Base-by-base conservation (phyloP, 495 filamentous ascomycete species). In the Aspergillus haitiensis region DNA sequence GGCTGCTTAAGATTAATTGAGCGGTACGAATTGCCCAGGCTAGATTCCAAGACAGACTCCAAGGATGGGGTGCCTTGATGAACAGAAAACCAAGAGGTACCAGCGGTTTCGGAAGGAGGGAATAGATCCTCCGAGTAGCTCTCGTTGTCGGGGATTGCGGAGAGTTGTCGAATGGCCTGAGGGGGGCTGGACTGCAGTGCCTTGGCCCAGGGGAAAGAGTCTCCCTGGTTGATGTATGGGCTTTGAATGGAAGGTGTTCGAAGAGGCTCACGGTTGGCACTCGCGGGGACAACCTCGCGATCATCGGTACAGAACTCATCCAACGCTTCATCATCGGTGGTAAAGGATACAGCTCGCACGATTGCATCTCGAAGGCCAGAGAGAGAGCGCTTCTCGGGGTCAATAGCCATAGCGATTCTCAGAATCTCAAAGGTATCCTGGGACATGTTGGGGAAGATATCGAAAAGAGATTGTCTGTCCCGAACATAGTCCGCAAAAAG, bases 391-490 rank as follows among this genome's bases (percentile, higher is more conserved):
- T 92, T 97, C 61, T 82, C 81, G 10, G 94, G 95, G 74, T 98
- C 93, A 64, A 98, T 77, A 61, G 90, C 87, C 81, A 98, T 80
- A 66, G 91, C 92, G 68, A 93, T 83, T 33, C 86, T 82, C 73
- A 98, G 82, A 61, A 98, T 91, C 72, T 96, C 91, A 68, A 88
- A 98, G 0, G 94, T 96, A 68, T 98, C 94, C 69, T 95, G 91
- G 57, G 93, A 96, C 92, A 98, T 93, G 72, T 91, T 95, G 32
- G 94, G 92, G 73, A 98, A 98, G 67, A 98, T 91, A 74, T 98
- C 94, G 75, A 98, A 98, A 32, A 98, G 84, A 10, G 91, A 94
- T 73, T 98, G 92, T 68, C 88, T 88, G 78, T 98, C 93, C 53
- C 88, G 84, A 58, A 88, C 89, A 72, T 93, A 98, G 71, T 98